phyloP scores from a whole-genome alignment of 2,329 filamentous ascomycete species.

The Talaromyces pinophilus region DNA sequence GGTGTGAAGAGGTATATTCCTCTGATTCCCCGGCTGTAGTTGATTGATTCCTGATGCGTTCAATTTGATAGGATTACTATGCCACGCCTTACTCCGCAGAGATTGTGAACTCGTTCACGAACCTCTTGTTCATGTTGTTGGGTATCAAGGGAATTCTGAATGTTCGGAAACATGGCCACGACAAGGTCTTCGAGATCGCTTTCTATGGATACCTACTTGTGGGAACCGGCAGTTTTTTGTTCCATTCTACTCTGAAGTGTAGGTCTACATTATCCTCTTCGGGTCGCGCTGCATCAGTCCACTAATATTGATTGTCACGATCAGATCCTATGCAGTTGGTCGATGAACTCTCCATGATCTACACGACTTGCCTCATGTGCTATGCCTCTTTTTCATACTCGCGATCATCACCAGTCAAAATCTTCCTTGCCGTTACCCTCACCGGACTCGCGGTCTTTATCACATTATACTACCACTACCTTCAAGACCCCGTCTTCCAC shows the following conservation, averaged over 20 bases:
- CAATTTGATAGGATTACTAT: constrained; percentile 66
- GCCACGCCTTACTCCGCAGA: constrained; percentile 74
- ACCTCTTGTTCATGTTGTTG: constrained; percentile 76
- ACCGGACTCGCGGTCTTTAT: constrained; percentile 64
- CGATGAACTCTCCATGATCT: constrained; percentile 71
- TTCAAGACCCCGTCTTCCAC: constrained; percentile 81
- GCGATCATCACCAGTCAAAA: constrained; percentile 53
- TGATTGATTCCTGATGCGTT: not conserved
- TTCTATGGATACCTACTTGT: constrained; percentile 64
- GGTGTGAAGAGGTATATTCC: constrained; percentile 70
- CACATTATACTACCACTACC: constrained; percentile 76
- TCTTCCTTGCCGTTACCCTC: constrained; percentile 59
- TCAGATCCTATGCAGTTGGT: constrained; percentile 70
- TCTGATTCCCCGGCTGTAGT: not conserved
- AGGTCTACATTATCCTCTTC: constrained; percentile 30
- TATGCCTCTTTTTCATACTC: constrained; percentile 75
- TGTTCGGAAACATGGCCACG: constrained; percentile 71
- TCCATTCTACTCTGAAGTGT: constrained; percentile 66
- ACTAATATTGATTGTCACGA: not conserved
- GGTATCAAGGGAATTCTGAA: constrained; percentile 73
- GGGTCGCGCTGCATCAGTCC: not conserved
- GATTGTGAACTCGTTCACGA: constrained; percentile 79
- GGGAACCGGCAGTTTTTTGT: constrained; percentile 63
- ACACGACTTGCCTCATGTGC: constrained; percentile 69
- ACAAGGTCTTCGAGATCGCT: constrained; percentile 70